Percentiles rank a stretch among this genome's conserved stretches.
These are phyloP conservation scores for Baudoinia panamericana DNA, from an alignment of 495 filamentous ascomycete genomes.

Conservation along the genomic window DNA sequence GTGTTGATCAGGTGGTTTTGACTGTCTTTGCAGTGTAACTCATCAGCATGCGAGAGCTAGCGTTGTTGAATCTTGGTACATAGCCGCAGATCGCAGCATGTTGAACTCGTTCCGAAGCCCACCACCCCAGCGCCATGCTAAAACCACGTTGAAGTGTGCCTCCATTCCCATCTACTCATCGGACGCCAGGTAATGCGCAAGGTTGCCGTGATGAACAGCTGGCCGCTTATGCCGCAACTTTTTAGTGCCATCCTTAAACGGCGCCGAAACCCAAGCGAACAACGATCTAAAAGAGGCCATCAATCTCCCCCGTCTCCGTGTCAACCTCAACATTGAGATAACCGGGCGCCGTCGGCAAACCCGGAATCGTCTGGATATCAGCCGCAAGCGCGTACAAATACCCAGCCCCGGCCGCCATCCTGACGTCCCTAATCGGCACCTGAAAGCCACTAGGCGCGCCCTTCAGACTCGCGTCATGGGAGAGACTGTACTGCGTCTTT, in stretches of 20 bases:
- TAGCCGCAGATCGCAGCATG: no score
- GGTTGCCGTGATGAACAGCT: slow-evolving; percentile 2
- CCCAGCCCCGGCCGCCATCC: slow-evolving; percentile 85
- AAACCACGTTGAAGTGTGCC: slow-evolving; percentile 5
- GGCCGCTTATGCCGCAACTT: no score
- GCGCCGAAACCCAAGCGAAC: not conserved
- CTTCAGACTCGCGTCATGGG: slow-evolving; percentile 86
- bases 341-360: slow-evolving; percentile 85
- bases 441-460: slow-evolving; percentile 95
- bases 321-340: slow-evolving; percentile 96
- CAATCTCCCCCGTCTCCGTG: slow-evolving; percentile 83
- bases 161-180: not conserved
- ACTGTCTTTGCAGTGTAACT: no score
- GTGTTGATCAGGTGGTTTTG: no score
- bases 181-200: not conserved
- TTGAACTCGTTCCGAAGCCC: no score
- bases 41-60: no score
- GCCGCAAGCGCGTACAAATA: slow-evolving; percentile 92
- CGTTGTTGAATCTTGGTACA: no score
- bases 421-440: slow-evolving; percentile 85
- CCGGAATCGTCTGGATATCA: slow-evolving; percentile 96
- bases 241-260: not conserved
- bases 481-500: slow-evolving; percentile 96
- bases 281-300: slow-evolving; percentile 67
- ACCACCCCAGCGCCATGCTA: slow-evolving; percentile 1